Evolutionary conservation across 2,329 filamentous ascomycete genomes (phyloP).

Genomic region (Paraphoma sp.): DNA sequence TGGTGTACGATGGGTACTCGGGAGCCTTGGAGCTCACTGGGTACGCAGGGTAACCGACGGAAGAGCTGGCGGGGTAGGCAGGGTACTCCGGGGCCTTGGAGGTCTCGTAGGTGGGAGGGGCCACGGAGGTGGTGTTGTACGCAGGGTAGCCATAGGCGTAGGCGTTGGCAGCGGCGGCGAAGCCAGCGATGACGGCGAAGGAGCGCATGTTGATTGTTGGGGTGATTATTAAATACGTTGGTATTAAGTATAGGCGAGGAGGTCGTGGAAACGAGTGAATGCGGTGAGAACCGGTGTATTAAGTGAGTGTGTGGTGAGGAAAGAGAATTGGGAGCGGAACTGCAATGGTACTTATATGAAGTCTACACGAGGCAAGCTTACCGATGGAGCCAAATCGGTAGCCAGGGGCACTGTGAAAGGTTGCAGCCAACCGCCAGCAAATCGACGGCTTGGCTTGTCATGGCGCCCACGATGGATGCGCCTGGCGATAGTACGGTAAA

Average conservation of each 20-base stretch:
- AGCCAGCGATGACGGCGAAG: constrained; percentile 40
- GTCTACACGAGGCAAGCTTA: constrained; percentile 30
- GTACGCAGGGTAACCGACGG: constrained; percentile 1
- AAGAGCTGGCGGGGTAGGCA: constrained; percentile 11
- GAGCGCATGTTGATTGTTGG: constrained; percentile 49
- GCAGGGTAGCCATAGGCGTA: constrained; percentile 18
- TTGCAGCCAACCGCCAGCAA: constrained; percentile 35
- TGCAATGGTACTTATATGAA: constrained; percentile 44
- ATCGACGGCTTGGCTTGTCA: constrained; percentile 30
- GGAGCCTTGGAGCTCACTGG: constrained; percentile 3
- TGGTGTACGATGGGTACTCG: constrained; percentile 23
- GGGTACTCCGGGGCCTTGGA: neutral
- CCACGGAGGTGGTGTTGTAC: constrained; percentile 27
- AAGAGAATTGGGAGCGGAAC: constrained; percentile 17
- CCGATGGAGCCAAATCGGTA: constrained; percentile 18
- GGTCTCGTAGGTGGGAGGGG: constrained; percentile 6
- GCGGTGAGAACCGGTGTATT: constrained; percentile 49
- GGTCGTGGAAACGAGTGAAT: constrained; percentile 49
- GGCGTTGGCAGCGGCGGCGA: constrained; percentile 37
- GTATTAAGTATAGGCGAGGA: constrained; percentile 43
- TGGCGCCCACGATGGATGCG: constrained; percentile 34
- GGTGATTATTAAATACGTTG: constrained; percentile 42
- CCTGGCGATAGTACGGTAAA: constrained; percentile 39
- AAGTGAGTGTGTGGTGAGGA: constrained; percentile 48
- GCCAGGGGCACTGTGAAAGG: constrained; percentile 34